phyloP scores from a whole-genome alignment of 2,329 filamentous ascomycete genomes.

The Nemania sp. region DNA sequence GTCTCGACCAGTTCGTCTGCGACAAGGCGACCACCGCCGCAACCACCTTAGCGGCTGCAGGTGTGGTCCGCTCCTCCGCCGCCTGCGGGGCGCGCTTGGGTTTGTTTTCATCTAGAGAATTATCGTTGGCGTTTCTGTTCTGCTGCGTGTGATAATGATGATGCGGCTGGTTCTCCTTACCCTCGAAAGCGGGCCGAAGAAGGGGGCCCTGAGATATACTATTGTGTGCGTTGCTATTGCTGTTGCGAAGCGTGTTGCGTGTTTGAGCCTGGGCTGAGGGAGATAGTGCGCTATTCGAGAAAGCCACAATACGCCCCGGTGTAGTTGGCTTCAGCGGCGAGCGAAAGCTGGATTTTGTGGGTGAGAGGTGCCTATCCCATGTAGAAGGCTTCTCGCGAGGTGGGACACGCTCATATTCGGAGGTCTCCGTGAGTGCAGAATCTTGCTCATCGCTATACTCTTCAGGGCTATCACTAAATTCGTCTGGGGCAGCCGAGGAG shows the following conservation, averaged over 20 bases:
- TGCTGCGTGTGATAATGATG: constrained; percentile 34
- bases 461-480: constrained; percentile 25
- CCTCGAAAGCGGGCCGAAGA: constrained; percentile 40
- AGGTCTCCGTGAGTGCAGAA: constrained; percentile 54
- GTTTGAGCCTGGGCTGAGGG: constrained; percentile 48
- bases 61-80: not conserved
- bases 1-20: constrained; percentile 60
- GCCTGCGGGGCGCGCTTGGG: not conserved
- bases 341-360: constrained; percentile 67
- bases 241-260: constrained; percentile 21
- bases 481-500: constrained; percentile 38
- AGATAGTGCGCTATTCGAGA: constrained; percentile 64
- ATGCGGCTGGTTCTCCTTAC: constrained; percentile 54
- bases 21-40: constrained; percentile 52
- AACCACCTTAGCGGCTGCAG: not conserved
- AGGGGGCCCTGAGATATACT: constrained; percentile 36
- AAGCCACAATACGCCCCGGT: constrained; percentile 69
- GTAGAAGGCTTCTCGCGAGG: constrained; percentile 60
- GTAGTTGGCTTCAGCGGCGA: constrained; percentile 69
- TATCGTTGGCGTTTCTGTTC: constrained; percentile 31
- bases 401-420: constrained; percentile 55
- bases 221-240: constrained; percentile 14
- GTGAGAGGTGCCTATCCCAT: constrained; percentile 65
- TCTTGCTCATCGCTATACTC: constrained; percentile 45
- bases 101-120: constrained; percentile 23